A percentile compares a stretch with the other conserved stretches of the same genome.
These are phyloP conservation scores for Zelonia costaricensis DNA, from an alignment of 208 protist genomes.

Conservation along the genomic window DNA sequence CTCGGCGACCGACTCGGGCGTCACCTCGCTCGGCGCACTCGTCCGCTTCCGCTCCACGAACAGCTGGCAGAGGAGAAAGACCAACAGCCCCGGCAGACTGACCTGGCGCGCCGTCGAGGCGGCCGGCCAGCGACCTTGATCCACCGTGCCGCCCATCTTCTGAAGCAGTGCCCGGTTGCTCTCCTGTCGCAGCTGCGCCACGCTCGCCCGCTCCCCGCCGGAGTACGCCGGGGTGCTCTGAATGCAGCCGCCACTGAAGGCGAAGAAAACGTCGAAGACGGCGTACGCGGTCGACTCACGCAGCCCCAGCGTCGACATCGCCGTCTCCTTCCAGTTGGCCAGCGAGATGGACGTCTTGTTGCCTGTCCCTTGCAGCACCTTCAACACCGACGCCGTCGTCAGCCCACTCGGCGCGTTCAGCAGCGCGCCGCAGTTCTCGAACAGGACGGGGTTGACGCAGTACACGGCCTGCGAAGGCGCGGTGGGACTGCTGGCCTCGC, in stretches of 20 bases:
- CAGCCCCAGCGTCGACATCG: conserved; percentile 64
- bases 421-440: conserved; percentile 79
- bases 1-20: conserved; percentile 52
- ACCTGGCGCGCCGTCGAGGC: conserved; percentile 73
- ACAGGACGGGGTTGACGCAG: conserved; percentile 84
- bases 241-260: conserved; percentile 77
- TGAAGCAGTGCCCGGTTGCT: conserved; percentile 72
- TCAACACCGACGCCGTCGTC: conserved; percentile 75
- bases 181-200: conserved; percentile 83
- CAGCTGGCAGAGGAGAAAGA: conserved; percentile 86
- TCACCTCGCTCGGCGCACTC: conserved; percentile 35
- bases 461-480: conserved; percentile 58
- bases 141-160: conserved; percentile 84
- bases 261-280: conserved; percentile 90
- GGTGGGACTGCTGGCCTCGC: conserved; percentile 13
- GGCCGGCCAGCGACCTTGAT: conserved; percentile 69
- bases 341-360: conserved; percentile 80
- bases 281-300: conserved; percentile 64
- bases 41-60: conserved; percentile 72
- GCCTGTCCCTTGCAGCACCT: conserved; percentile 60
- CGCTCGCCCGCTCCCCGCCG: conserved; percentile 43
- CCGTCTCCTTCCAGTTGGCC: conserved; percentile 76
- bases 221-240: conserved; percentile 56
- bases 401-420: conserved; percentile 69
- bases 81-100: conserved; percentile 73